Base-by-base conservation (phyloP, 73 alveolate species). In the Blepharisma japonicum region DNA sequence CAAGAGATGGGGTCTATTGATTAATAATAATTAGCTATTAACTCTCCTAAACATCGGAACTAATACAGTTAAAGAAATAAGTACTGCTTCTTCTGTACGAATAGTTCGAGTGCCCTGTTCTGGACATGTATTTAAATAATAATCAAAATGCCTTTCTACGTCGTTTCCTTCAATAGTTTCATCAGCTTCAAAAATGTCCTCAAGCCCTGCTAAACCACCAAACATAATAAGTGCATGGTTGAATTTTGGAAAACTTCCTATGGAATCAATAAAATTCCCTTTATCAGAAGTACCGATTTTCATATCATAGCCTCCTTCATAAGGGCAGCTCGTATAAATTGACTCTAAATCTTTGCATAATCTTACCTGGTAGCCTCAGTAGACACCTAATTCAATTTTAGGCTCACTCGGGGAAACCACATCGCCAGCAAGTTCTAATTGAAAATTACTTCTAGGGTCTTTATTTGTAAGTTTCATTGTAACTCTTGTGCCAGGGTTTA, bases 401-500 rank as follows among this genome's bases (percentile, higher is more conserved):
- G 96, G 94, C 81, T 92, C 97, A 53, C 84, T 76, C 70, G 88
- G 77, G 18, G 96, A 86, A 8, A 91, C 98, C 6, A 86, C 91
- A 6, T 32, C 42, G 42, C 42, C 42, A 32, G 42, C 20, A 54
- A 54, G 23, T 18, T 54, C 27, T 18, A 18, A 54, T 68, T 66
- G 80, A 86, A 61, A 51, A 46, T 21, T 56, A 80, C 70, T 95
- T 97, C 68, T 88, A 85, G 71, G 94, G 68, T 84, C 90, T 93
- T 32, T 32, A 32, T 32, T 32, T 32, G 42, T 32, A 32, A 32
- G 42, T 32, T 32, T 32, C 8, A 96, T 96, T 2, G 99, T 96
- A 5, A 96, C 98, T 87, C 99, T 87, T 23, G 98, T 94, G 56
- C 94, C 94, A 80, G 94, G 93, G 45, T 90, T 92, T 71, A 95